Conservation (phyloP, 2,329 filamentous ascomycete species). For the Xylaria hypoxylon region DNA sequence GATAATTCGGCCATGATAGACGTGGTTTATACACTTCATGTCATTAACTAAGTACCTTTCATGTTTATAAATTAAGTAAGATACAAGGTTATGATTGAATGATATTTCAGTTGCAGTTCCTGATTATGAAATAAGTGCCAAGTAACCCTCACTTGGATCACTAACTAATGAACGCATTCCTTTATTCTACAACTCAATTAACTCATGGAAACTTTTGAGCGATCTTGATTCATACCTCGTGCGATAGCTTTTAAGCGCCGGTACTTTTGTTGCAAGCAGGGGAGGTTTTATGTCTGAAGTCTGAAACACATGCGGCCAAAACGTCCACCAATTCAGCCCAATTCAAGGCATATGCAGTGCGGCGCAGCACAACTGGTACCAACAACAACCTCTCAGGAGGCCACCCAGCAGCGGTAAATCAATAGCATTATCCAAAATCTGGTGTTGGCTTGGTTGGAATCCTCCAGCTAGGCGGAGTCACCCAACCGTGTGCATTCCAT, state of each 20-base stretch:
- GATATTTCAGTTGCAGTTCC: neutral
- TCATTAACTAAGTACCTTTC: neutral
- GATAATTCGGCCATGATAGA: neutral
- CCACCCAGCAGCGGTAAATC: neutral
- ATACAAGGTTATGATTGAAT: neutral
- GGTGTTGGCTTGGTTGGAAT: neutral
- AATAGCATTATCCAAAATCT: conserved; percentile 1
- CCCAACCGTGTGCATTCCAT: neutral
- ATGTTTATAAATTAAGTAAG: neutral
- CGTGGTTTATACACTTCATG: neutral
- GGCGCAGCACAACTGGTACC: conserved; percentile 25
- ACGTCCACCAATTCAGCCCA: conserved; percentile 2
- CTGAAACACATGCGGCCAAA: conserved; percentile 16
- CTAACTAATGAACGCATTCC: neutral
- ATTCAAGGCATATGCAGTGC: conserved; percentile 19
- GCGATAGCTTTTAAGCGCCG: conserved; percentile 19
- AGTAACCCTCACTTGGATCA: neutral
- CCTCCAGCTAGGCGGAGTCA: neutral
- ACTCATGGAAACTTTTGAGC: neutral
- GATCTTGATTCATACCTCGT: neutral
- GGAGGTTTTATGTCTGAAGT: neutral
- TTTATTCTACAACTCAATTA: neutral
- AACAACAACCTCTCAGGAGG: conserved; percentile 21
- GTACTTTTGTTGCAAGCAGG: neutral
- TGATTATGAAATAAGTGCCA: neutral